Evolutionary conservation across 495 filamentous ascomycete species (phyloP), one percentile per base, ranked within the genome.

Genomic region (Parmelia sp.): DNA sequence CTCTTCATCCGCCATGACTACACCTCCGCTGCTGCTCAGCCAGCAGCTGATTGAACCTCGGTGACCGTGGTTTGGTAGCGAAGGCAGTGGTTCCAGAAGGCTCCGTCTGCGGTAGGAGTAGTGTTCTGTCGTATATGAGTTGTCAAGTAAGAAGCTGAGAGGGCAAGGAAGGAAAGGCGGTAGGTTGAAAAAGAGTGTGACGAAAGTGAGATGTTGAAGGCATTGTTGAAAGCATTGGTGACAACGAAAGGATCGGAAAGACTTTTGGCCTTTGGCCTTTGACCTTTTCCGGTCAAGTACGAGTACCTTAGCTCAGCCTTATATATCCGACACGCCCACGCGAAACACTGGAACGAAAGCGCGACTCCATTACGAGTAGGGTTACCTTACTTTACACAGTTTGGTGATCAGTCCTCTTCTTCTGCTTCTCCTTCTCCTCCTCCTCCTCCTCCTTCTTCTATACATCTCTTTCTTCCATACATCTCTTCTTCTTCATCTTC

Each of bases 1-100:
- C 73, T 88, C 84, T 60, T 82, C 78, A 68, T 84, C 83, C 61
- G 82, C 82, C 85, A 87, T 86, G 61, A 63, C 40, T 37, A 72
- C 25, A 55, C 49, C 61, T 57, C 44, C 49, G n/a, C 61, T 40
- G 61, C 39, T 57, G 61, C 39, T 57, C 14, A 25, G 35, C 51
- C 27, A 44, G 61, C 37, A 42, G 23, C 45, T 62, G 47, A 51
- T 25, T 51, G 36, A 42, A 40, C 23, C 25, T 53, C 44, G 35
- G 61, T 23, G 61, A 33, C 49, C 51, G 23, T 23, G 27, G n/a
- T n/a, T 37, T 29, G 33, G 6, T 37, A 9, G 23, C 11, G 27
- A 0, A 7, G 23, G 2, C 36, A 19, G 27, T 55, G 17, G 23
- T 44, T 19, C 25, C 5, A 45, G 17, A 8, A 45, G 27, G 36